Evolutionary conservation across 73 alveolate species (phyloP), one percentile per base, ranked within the genome.

Genomic region (Urostyla sp.): DNA sequence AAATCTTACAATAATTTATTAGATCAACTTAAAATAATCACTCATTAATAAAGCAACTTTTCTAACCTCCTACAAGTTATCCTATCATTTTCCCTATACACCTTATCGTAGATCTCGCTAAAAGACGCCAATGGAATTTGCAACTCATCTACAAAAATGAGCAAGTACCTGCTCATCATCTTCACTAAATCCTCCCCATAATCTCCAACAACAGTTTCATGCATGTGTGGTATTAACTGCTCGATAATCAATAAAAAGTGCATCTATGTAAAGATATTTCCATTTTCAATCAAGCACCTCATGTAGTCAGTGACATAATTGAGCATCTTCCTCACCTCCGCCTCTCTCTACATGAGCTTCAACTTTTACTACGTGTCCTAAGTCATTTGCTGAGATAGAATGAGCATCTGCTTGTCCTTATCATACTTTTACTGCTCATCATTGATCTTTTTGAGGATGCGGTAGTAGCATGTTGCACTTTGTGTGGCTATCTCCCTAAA

Each of bases 251-350:
- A 46, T 11, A 4, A 30, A 16, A 69, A 23, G 53, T 69, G 67
- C 3, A 46, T 43, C 31, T 69, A 46, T 6, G 83, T 48, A 69
- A 48, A 69, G 56, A 28, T 48, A 28, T 69, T 69, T 4, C 83
- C 83, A 30, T 69, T 69, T 69, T 69, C 83, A 10, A 69, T 69
- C 55, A 69, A 67, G 34, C 57, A 55, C 34, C 83, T 45, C 83
- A 69, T 69, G 54, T 46, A 63, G 44, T 63, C 79, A 46, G 83
- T 69, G 30, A 69, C 49, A 34, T 69, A 69, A 3, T 34, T 15
- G 10, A 69, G 38, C 20, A 69, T 45, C 23, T 69, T 69, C 31
- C 34, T 69, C 4, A 69, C 18, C 5, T 20, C 20, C 16, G 31
- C 49, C 53, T 69, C 83, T 48, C 55, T 45, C 4, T 11, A 16